Percentiles rank a stretch among this genome's conserved stretches.
phyloP scores from a whole-genome alignment of 2,329 filamentous ascomycete genomes.

The Aureobasidium sp. region DNA sequence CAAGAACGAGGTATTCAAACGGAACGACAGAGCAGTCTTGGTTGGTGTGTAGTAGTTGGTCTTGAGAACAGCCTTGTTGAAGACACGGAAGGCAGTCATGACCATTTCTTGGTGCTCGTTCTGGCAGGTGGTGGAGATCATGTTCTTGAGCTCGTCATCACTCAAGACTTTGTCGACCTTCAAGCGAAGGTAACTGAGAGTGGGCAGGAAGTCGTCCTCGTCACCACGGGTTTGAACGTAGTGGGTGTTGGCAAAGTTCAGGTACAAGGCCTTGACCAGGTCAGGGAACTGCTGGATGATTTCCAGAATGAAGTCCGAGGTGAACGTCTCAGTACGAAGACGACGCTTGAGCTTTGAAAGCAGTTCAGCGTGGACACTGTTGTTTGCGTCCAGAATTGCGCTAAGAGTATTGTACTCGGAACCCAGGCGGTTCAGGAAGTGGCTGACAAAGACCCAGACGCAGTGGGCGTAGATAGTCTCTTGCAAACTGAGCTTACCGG shows the following conservation, averaged over 20 bases:
- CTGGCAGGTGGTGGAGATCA: conserved; percentile 66
- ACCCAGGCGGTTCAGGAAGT: conserved; percentile 92
- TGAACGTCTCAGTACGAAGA: conserved; percentile 93
- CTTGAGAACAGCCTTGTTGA: conserved; percentile 90
- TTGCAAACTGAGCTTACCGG: conserved; percentile 79
- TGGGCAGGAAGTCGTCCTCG: conserved; percentile 61
- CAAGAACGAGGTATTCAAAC: conserved; percentile 80
- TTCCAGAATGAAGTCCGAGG: conserved; percentile 93
- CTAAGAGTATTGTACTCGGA: conserved; percentile 85
- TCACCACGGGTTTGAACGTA: conserved; percentile 59
- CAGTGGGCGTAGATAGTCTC: conserved; percentile 97
- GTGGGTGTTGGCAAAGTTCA: conserved; percentile 85
- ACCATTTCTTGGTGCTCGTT: conserved; percentile 99
- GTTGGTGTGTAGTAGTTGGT: conserved; percentile 98
- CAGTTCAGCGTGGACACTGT: conserved; percentile 77
- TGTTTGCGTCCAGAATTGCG: conserved; percentile 68
- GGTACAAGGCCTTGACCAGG: conserved; percentile 78
- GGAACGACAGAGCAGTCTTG: conserved; percentile 96
- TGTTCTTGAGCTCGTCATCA: conserved; percentile 62
- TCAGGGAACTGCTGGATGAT: conserved; percentile 89
- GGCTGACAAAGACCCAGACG: conserved; percentile 94
- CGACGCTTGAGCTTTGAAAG: conserved; percentile 92
- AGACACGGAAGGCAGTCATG: conserved; percentile 91
- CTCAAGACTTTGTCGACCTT: conserved; percentile 67
- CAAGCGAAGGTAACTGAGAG: conserved; percentile 57